These are phyloP conservation scores for Tylopilus orsonianus DNA, from an alignment of 1,284 basidiomycete genomes.

Conservation along the genomic window DNA sequence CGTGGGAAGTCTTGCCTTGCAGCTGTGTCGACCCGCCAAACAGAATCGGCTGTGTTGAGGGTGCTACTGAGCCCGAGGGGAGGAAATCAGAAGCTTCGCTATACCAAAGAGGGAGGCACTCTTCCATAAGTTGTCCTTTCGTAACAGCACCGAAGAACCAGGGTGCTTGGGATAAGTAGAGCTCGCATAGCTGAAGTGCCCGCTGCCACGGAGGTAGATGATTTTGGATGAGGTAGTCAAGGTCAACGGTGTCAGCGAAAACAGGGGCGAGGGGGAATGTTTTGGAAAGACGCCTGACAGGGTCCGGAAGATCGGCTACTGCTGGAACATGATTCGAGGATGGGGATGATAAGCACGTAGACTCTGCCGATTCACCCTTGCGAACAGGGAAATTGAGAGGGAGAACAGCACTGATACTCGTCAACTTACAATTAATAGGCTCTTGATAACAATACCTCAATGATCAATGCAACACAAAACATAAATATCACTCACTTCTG, in stretches of 20 bases:
- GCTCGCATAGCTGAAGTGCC: conserved; percentile 51
- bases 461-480: background rate
- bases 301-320: conserved; percentile 25
- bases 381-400: conserved; percentile 1
- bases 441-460: conserved; percentile 32
- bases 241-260: conserved; percentile 36
- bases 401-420: background rate
- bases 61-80: conserved; percentile 29
- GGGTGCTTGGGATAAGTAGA: conserved; percentile 69
- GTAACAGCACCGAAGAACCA: conserved; percentile 77
- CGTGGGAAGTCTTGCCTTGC: conserved; percentile 44
- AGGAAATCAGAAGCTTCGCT: conserved; percentile 43
- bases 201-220: conserved; percentile 60
- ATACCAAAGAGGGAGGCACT: conserved; percentile 67
- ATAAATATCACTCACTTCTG: conserved; percentile 46
- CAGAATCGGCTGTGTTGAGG: conserved; percentile 6
- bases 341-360: background rate
- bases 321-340: conserved; percentile 1
- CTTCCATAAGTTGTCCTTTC: conserved; percentile 56
- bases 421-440: conserved; percentile 50
- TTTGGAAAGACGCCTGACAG: conserved; percentile 46
- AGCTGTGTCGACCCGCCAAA: conserved; percentile 6
- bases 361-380: conserved; percentile 27
- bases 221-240: conserved; percentile 45
- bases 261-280: conserved; percentile 53